These are phyloP conservation scores for Kazachstania martiniae DNA, from an alignment of 805 yeast genomes.

Conservation along the genomic window DNA sequence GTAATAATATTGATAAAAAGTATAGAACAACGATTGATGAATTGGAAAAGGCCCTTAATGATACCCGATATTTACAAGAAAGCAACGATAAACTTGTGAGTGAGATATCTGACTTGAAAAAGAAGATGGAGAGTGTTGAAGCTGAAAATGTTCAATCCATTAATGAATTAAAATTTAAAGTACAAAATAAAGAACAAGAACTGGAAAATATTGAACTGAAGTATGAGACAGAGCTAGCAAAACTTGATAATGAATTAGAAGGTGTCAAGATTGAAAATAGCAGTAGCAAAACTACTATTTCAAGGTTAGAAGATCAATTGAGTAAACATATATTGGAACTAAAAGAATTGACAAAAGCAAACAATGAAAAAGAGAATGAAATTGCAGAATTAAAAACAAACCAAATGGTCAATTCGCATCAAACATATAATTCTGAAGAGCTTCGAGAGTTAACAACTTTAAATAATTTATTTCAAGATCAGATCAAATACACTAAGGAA, in stretches of 20 bases:
- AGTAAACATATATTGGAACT: conserved; percentile 15
- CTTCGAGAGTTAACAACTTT: conserved; percentile 25
- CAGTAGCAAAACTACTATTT: conserved; percentile 11
- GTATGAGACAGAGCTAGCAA: conserved; percentile 15
- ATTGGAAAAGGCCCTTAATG: conserved; percentile 25
- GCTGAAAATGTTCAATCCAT: conserved; percentile 19
- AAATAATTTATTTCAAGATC: conserved; percentile 31
- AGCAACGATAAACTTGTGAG: conserved; percentile 18
- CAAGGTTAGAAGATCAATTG: conserved; percentile 19
- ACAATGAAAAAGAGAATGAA: conserved; percentile 18
- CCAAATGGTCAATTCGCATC: conserved; percentile 29
- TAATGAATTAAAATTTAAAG: conserved; percentile 30
- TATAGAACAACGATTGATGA: conserved; percentile 26
- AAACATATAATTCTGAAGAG: conserved; percentile 24
- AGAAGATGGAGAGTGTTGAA: conserved; percentile 13
- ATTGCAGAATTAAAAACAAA: conserved; percentile 22
- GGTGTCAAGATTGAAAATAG: conserved; percentile 11
- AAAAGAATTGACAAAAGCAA: conserved; percentile 11
- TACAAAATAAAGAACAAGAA: conserved; percentile 20
- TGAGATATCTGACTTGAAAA: conserved; percentile 13
- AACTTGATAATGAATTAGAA: conserved; percentile 9
- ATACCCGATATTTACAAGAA: conserved; percentile 29
- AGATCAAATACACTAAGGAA: conserved; percentile 34
- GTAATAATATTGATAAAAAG: conserved; percentile 18
- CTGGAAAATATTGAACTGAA: conserved; percentile 30